These are phyloP conservation scores for Eudorina sp. DNA, from an alignment of 139 green algal genomes.

Conservation along the genomic window DNA sequence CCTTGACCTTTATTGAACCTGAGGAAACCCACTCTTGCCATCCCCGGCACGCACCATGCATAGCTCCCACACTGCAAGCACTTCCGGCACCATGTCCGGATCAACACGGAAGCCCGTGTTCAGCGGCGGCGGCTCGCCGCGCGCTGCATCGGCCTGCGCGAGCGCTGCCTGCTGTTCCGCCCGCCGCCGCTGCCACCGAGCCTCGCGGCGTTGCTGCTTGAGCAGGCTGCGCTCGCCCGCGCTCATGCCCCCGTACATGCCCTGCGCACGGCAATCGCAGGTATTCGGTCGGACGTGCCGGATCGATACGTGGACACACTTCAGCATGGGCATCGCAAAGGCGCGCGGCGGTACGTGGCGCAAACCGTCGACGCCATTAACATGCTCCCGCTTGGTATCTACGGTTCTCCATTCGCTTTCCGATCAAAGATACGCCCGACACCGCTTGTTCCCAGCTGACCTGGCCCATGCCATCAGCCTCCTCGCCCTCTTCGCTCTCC, in stretches of 20 bases:
- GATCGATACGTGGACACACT: no score
- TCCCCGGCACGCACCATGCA: constrained; percentile 54
- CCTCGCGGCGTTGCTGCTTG: constrained; percentile 32
- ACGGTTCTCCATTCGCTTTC: no score
- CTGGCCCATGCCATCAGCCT: constrained; percentile 5
- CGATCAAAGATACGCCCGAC: no score
- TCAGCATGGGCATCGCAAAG: no score
- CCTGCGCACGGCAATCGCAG: neutral
- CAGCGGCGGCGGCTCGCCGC: constrained; percentile 70
- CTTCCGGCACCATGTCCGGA: constrained; percentile 63
- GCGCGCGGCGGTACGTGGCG: no score
- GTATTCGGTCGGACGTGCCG: no score
- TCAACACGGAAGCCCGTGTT: constrained; percentile 63
- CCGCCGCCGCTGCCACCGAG: neutral
- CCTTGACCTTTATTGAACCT: no score
- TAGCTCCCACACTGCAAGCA: constrained; percentile 83
- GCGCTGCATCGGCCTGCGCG: constrained; percentile 54
- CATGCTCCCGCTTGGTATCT: no score
- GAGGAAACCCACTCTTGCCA: no score
- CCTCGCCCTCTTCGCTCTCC: constrained; percentile 2
- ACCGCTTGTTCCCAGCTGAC: neutral
- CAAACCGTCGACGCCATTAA: no score
- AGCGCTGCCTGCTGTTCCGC: constrained; percentile 16
- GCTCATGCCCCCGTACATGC: neutral
- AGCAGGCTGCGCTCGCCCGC: constrained; percentile 33